Percentiles rank a stretch among this genome's conserved stretches.
Evolutionary conservation across 2,329 filamentous ascomycete species (phyloP).

Genomic region (Cladosporium cucumerinum): DNA sequence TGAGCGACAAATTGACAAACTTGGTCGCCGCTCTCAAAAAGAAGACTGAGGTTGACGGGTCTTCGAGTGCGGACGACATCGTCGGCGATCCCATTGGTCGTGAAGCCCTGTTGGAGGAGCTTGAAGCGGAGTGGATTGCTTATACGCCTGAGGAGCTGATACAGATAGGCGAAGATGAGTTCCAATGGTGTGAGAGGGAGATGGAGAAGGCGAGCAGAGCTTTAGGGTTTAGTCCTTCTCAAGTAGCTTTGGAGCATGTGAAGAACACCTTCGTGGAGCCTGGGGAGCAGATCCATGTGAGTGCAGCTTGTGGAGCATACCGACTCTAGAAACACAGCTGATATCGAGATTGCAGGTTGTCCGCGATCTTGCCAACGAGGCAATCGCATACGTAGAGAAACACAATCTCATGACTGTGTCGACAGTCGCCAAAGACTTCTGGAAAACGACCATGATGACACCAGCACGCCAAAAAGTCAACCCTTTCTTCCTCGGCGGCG

Average conservation of each 20-base stretch:
- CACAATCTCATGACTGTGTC: constrained; percentile 57
- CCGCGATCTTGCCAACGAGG: constrained; percentile 50
- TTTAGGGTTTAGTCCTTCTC: constrained; percentile 53
- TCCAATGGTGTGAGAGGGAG: constrained; percentile 37
- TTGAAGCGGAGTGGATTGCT: constrained; percentile 56
- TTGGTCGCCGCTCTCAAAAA: constrained; percentile 41
- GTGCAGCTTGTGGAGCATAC: background rate
- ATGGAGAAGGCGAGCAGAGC: constrained; percentile 50
- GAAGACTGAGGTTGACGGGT: constrained; percentile 46
- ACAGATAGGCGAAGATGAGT: constrained; percentile 21
- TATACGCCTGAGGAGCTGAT: constrained; percentile 58
- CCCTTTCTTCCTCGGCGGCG: constrained; percentile 59
- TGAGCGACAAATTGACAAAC: constrained; percentile 38
- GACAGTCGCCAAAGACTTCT: constrained; percentile 50
- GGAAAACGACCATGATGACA: constrained; percentile 57
- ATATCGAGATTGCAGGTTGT: constrained; percentile 37
- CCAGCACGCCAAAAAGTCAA: constrained; percentile 53
- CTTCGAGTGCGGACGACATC: constrained; percentile 48
- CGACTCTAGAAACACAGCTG: background rate
- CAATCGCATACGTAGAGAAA: constrained; percentile 51
- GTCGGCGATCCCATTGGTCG: constrained; percentile 57
- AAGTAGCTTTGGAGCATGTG: constrained; percentile 53
- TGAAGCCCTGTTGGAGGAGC: constrained; percentile 50
- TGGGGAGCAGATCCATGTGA: constrained; percentile 48
- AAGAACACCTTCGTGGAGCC: constrained; percentile 55